These are phyloP conservation scores for Urtica urens DNA, from an alignment of 306 rosid species.

Conservation along the genomic window DNA sequence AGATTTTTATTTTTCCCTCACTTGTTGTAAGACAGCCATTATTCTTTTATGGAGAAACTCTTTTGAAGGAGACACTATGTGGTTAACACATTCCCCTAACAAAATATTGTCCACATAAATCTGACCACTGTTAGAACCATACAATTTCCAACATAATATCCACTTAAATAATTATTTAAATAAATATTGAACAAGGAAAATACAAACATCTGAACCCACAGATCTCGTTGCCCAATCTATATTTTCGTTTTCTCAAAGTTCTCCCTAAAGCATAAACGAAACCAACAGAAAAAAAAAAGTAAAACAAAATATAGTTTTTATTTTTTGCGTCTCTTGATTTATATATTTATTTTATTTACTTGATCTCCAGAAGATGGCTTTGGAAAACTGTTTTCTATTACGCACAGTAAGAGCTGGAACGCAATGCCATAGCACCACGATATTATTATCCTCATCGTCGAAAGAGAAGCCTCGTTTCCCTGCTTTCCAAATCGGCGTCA, in stretches of 20 bases:
- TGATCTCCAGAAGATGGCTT: constrained; percentile 30
- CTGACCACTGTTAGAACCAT: constrained; percentile 42
- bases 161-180: constrained; percentile 9
- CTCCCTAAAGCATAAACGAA: neutral
- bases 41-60: neutral
- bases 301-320: neutral
- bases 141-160: constrained; percentile 37
- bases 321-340: neutral
- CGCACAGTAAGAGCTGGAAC: constrained; percentile 37
- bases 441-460: constrained; percentile 41
- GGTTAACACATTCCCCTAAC: neutral
- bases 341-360: neutral
- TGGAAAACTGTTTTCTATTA: constrained; percentile 49
- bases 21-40: neutral
- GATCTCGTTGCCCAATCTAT: constrained; percentile 4
- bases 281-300: too few species aligned
- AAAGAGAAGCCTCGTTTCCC: constrained; percentile 32
- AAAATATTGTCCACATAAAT: constrained; percentile 39
- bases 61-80: constrained; percentile 10
- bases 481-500: constrained; percentile 21
- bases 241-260: neutral
- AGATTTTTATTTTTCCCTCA: constrained; percentile 2
- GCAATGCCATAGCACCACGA: constrained; percentile 36
- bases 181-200: neutral
- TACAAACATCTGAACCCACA: neutral